These are phyloP conservation scores for Entophlyctis luteolus DNA, from an alignment of 192 early-diverging fungal species.

Conservation along the genomic window DNA sequence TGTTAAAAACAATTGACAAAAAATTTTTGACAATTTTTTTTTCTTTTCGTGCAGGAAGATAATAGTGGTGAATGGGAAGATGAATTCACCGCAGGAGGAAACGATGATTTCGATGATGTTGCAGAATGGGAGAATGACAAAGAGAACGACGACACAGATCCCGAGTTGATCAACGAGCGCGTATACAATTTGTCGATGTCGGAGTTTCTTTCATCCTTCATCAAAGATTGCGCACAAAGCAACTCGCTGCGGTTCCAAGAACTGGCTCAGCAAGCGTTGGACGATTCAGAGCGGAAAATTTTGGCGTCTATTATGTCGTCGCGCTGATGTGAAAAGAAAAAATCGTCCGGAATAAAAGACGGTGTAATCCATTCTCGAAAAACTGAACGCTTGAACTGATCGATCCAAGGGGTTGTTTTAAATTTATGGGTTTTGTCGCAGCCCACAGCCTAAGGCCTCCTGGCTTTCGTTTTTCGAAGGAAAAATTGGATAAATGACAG, in stretches of 20 bases:
- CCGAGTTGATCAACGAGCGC: conserved; percentile 22
- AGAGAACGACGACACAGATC: conserved; percentile 23
- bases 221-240: neutral
- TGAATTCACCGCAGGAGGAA: neutral
- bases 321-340: conserved; percentile 30
- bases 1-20: conserved; percentile 16
- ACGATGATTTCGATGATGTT: conserved; percentile 35
- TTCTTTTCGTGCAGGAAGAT: conserved; percentile 27
- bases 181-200: conserved; percentile 34
- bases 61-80: conserved; percentile 58
- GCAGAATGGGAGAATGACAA: conserved; percentile 17
- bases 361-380: neutral
- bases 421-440: neutral
- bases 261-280: conserved; percentile 41
- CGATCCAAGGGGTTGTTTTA: neutral
- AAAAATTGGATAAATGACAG: too few species aligned
- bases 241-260: conserved; percentile 5
- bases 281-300: conserved; percentile 9
- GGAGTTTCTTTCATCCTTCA: conserved; percentile 27
- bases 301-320: neutral
- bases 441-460: neutral
- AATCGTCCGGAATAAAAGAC: conserved; percentile 57
- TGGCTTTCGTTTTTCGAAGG: neutral
- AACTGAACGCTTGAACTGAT: neutral
- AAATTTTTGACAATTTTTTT: neutral